phyloP scores from a whole-genome alignment of 169 alveolate genomes.

The Eimeria sp. region DNA sequence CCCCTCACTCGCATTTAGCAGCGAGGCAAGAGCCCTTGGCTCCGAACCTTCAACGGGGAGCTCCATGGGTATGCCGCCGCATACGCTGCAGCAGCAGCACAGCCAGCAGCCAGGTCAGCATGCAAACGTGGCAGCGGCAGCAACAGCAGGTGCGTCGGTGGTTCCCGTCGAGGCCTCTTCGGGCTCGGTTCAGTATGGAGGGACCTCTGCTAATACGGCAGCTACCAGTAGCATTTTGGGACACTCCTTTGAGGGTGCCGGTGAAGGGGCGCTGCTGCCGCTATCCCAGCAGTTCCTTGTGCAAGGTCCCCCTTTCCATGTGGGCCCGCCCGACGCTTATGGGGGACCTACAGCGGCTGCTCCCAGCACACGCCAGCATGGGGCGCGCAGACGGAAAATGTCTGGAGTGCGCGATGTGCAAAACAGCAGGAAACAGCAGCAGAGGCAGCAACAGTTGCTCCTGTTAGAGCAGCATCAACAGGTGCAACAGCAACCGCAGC shows the following conservation, averaged over 20 bases:
- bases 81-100: background rate
- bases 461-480: too few relatives aligned
- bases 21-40: background rate
- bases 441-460: background rate
- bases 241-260: too few relatives aligned
- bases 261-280: background rate
- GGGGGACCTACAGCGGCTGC: background rate
- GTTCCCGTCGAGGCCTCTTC: too few relatives aligned
- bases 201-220: background rate
- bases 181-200: background rate
- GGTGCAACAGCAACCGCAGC: background rate
- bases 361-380: background rate
- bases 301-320: background rate
- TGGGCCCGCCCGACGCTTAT: too few relatives aligned
- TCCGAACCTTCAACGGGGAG: too few relatives aligned
- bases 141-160: too few relatives aligned
- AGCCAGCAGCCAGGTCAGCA: background rate
- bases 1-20: background rate
- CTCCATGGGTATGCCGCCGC: too few relatives aligned
- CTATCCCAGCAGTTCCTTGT: background rate
- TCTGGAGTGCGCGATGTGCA: background rate
- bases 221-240: background rate
- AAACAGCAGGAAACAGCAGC: slow-evolving; percentile 23
- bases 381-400: background rate
- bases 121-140: too few relatives aligned